Conservation (phyloP, 2,329 filamentous ascomycete species). For the Diaporthe caulivora region DNA sequence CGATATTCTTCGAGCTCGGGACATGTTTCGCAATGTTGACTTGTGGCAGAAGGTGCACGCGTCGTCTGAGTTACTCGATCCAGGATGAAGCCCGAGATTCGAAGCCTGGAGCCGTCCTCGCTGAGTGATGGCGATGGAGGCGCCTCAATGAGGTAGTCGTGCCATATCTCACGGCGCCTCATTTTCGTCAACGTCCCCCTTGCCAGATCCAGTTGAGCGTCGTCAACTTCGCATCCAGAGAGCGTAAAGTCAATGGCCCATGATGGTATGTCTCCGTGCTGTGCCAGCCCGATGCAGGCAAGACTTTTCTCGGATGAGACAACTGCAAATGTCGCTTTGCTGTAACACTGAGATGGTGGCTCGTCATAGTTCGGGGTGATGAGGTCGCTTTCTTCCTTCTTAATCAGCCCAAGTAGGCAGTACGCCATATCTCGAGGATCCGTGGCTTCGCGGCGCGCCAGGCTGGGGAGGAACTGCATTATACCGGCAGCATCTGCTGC, state of each 20-base stretch:
- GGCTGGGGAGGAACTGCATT: conserved; percentile 10
- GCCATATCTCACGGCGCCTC: conserved; percentile 8
- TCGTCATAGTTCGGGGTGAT: conserved; percentile 4
- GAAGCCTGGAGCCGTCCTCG: conserved; percentile 3
- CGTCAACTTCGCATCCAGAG: conserved; percentile 12
- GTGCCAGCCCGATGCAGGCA: conserved; percentile 21
- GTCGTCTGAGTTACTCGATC: not conserved
- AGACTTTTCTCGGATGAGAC: conserved; percentile 7
- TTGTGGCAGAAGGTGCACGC: not conserved
- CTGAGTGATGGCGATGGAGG: conserved; percentile 15
- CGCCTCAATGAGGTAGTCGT: conserved; percentile 3
- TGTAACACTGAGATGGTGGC: conserved; percentile 6
- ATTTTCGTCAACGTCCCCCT: conserved; percentile 3
- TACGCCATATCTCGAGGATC: conserved; percentile 6
- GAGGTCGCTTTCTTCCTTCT: not conserved
- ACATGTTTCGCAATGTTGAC: not conserved
- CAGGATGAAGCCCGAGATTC: conserved; percentile 11
- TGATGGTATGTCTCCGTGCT: conserved; percentile 23
- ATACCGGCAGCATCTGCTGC: not conserved
- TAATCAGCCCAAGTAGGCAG: conserved; percentile 10
- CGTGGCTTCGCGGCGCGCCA: not conserved
- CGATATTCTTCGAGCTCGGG: conserved; percentile 1
- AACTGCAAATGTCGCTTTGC: conserved; percentile 22
- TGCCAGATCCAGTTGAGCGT: conserved; percentile 14
- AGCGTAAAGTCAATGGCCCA: conserved; percentile 18